Percentiles rank a stretch among this genome's conserved stretches.
Evolutionary conservation across 1,284 basidiomycete species (phyloP).

Genomic region (Leccinum holopus): DNA sequence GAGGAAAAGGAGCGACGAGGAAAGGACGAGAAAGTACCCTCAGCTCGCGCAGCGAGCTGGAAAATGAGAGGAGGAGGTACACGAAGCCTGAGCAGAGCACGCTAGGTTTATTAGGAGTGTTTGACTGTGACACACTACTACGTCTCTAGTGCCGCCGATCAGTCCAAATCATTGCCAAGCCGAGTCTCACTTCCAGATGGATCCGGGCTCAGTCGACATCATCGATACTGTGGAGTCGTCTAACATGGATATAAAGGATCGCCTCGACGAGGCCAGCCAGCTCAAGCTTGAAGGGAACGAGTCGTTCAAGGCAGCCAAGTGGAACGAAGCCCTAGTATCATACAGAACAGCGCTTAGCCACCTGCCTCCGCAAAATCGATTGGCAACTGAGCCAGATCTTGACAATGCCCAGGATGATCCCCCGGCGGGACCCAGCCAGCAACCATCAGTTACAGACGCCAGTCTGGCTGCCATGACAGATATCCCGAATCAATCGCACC

Average conservation of each 20-base stretch:
- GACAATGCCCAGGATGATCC: constrained; percentile 13
- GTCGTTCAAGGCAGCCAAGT: constrained; percentile 50
- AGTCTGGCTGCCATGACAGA: constrained; percentile 4
- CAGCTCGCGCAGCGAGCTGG: constrained; percentile 16
- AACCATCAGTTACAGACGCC: constrained; percentile 18
- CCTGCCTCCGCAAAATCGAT: constrained; percentile 48
- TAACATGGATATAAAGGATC: constrained; percentile 36
- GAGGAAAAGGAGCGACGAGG: constrained; percentile 7
- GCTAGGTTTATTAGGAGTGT: background rate
- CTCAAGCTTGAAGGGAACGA: constrained; percentile 62
- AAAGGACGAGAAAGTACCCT: background rate
- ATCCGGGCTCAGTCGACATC: background rate
- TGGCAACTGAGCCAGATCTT: constrained; percentile 12
- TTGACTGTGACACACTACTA: background rate
- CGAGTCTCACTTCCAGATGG: background rate
- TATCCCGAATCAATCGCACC: constrained; percentile 32
- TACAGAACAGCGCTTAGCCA: constrained; percentile 60
- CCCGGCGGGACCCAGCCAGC: constrained; percentile 15
- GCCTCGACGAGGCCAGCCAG: constrained; percentile 51
- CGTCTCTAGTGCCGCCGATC: background rate
- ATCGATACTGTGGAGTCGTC: background rate
- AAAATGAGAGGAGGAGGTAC: background rate
- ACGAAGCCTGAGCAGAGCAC: background rate
- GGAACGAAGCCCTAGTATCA: constrained; percentile 63
- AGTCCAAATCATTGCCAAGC: background rate